phyloP scores from a whole-genome alignment of 768 basidiomycete species.

The Zangia roseola region DNA sequence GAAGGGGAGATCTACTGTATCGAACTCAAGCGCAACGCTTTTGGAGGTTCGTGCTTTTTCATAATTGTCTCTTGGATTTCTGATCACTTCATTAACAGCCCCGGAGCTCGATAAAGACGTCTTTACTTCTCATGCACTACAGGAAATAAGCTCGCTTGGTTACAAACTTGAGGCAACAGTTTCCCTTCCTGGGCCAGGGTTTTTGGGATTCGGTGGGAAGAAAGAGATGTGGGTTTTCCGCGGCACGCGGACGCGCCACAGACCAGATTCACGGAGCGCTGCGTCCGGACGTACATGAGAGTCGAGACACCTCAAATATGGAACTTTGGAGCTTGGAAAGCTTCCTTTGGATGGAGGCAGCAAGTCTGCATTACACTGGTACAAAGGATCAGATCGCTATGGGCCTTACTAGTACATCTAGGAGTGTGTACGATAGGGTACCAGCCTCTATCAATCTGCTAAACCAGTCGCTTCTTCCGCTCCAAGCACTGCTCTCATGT shows the following conservation, averaged over 20 bases:
- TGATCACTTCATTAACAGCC: constrained; percentile 25
- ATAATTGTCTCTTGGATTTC: not conserved
- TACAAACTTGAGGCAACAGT: constrained; percentile 67
- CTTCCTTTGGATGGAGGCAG: not conserved
- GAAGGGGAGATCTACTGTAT: constrained; percentile 55
- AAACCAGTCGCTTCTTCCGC: constrained; percentile 31
- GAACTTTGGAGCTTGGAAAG: not conserved
- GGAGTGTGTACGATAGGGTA: not conserved
- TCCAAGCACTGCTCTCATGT: constrained; percentile 37
- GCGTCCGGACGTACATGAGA: constrained; percentile 22
- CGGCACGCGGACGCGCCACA: constrained; percentile 33
- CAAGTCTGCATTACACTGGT: constrained; percentile 14
- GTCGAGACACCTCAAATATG: not conserved
- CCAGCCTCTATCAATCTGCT: constrained; percentile 30
- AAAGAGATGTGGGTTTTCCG: constrained; percentile 70
- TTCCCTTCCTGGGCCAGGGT: constrained; percentile 47
- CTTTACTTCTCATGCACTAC: constrained; percentile 63
- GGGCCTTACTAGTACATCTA: constrained; percentile 3
- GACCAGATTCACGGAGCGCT: constrained; percentile 28
- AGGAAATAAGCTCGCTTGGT: constrained; percentile 53
- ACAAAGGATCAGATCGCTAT: constrained; percentile 1
- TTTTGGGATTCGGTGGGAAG: constrained; percentile 40
- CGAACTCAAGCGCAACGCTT: constrained; percentile 47
- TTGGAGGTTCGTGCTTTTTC: constrained; percentile 29
- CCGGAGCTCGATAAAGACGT: constrained; percentile 48